Percentiles rank a stretch among this genome's conserved stretches.
Conservation (phyloP, 345 rosid genomes). For the Populus deltoides region DNA sequence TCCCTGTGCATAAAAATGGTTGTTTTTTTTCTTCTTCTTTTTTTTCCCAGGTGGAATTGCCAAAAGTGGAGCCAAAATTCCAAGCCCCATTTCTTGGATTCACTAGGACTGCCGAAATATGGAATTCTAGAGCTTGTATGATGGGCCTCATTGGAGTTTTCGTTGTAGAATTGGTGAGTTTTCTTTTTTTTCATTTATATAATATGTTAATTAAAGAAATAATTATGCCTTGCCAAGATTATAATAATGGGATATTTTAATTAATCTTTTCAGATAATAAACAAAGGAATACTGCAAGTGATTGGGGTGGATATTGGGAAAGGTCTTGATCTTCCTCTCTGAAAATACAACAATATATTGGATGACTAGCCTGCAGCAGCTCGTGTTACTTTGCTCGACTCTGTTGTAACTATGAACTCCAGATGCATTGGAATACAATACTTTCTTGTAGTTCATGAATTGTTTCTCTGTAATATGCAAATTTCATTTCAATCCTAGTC, state of each 20-base stretch:
- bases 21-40: not conserved
- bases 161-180: conserved; percentile 67
- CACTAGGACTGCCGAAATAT: conserved; percentile 70
- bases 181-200: not conserved
- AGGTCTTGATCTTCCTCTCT: conserved; percentile 83
- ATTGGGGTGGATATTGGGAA: conserved; percentile 82
- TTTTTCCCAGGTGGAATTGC: conserved; percentile 50
- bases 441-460: not conserved
- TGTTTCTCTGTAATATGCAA: not conserved
- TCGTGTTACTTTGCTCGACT: no score
- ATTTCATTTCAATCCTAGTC: not conserved
- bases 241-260: not conserved
- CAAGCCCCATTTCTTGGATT: conserved; percentile 69
- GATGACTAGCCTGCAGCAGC: no score
- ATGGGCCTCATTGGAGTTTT: conserved; percentile 68
- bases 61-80: conserved; percentile 69
- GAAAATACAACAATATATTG: conserved; percentile 10
- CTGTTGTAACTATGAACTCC: no score
- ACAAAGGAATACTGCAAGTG: conserved; percentile 66
- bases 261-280: conserved; percentile 49
- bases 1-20: not conserved
- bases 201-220: not conserved
- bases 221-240: not conserved
- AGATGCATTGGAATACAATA: no score
- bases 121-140: conserved; percentile 98